These are phyloP conservation scores for Cardamine occulta DNA, from an alignment of 345 rosid genomes.

Conservation along the genomic window DNA sequence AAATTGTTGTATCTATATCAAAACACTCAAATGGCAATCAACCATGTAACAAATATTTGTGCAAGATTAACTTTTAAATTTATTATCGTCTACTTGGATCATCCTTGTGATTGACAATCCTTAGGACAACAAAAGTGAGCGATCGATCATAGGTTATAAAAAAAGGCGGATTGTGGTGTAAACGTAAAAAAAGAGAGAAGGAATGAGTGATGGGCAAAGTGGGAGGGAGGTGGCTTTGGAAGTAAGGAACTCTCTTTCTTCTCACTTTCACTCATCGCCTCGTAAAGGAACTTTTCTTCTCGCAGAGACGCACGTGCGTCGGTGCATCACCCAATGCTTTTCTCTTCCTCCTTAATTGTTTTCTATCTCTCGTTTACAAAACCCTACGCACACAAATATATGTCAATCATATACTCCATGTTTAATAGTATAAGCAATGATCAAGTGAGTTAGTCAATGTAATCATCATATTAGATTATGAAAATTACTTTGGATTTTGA, in stretches of 20 bases:
- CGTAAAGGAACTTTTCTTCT: constrained; percentile 60
- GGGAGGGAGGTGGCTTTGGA: constrained; percentile 45
- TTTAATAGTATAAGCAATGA: not conserved
- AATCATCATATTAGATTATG: constrained; percentile 13
- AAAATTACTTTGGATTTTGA: not conserved
- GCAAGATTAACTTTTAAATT: not conserved
- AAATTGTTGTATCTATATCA: not conserved
- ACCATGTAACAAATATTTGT: not conserved
- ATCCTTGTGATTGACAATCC: not conserved
- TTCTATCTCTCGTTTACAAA: constrained; percentile 16
- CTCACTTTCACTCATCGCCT: constrained; percentile 51
- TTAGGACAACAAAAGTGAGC: not conserved
- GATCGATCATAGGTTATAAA: constrained; percentile 18
- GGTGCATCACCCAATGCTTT: constrained; percentile 57
- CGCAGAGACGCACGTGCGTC: constrained; percentile 59
- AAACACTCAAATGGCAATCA: not conserved
- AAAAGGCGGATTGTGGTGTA: not conserved
- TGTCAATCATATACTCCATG: constrained; percentile 2
- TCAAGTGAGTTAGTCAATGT: constrained; percentile 6
- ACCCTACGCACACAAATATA: not conserved
- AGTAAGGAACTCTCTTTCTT: constrained; percentile 38
- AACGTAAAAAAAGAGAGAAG: constrained; percentile 10
- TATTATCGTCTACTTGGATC: not conserved
- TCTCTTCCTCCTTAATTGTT: constrained; percentile 40
- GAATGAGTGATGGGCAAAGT: constrained; percentile 36